Evolutionary conservation across 139 green algal genomes (phyloP), one percentile per base, ranked within the genome.

Genomic region (Coelastrella sp.): DNA sequence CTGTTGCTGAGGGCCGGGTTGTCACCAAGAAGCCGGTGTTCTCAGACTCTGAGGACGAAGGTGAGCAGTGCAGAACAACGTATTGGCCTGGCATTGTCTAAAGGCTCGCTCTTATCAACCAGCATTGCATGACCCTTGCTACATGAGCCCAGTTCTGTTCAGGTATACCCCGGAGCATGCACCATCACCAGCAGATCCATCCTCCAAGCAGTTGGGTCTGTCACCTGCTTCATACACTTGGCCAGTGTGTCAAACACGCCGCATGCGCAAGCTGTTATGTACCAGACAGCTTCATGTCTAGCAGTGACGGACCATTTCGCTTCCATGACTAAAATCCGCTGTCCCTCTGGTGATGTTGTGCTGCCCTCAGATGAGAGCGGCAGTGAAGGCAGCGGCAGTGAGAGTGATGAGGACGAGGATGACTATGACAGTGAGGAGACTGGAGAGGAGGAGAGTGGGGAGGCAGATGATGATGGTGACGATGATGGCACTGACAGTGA

Each of bases 1-100:
- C 81, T 19, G 75, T 53, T 23, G 76, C 86, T 67, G 89, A 90
- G 71, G 86, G 82, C 13, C 75, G 84, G 19, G 86, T 60, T 40
- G 82, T 83, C 38, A 57, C n/a, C 25, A 74, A 50, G 23, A 81
- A 81, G 73, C 41, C 23, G 9, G n/a, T 43, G 2, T 9, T 13
- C 9, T 77, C 27, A 53, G 69, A 59, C 43, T 34, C 53, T 30
- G 79, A 69, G 9, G 64, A 72, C 7, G 35, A 27, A 17, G 76
- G 32, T n/a, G 53, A 21, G 53, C 15, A 13, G 45, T 9, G 11
- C 11, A 13, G 11, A 23, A 13, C 15, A 9, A 0, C 45, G 15
- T 57, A 13, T 13, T 57, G 45, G n/a, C n/a, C n/a, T n/a, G n/a
- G n/a, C n/a, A n/a, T n/a, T n/a, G n/a, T n/a, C n/a, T n/a, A n/a